Conservation (phyloP, 768 basidiomycete genomes). For the Piloderma croceum region DNA sequence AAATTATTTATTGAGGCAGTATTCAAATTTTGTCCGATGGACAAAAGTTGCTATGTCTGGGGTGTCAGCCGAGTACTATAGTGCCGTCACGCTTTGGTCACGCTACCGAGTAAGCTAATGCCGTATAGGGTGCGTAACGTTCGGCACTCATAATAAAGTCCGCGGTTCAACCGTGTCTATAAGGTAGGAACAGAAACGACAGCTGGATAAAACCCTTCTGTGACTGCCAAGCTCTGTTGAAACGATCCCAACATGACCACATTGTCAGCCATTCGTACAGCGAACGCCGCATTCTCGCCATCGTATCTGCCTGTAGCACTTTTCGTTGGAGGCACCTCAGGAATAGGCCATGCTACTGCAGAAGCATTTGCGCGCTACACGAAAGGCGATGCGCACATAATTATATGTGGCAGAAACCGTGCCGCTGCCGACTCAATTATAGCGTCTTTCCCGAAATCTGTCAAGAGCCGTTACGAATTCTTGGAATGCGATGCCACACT, state of each 20-base stretch:
- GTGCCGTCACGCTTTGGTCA: too few relatives aligned
- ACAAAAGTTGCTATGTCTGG: too few relatives aligned
- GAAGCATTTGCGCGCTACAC: slow-evolving; percentile 39
- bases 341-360: slow-evolving; percentile 37
- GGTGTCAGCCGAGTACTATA: too few relatives aligned
- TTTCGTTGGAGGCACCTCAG: slow-evolving; percentile 10
- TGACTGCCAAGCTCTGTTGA: too few relatives aligned
- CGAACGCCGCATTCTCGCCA: slow-evolving; percentile 10
- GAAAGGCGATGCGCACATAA: slow-evolving; percentile 44
- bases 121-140: too few relatives aligned
- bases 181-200: too few relatives aligned
- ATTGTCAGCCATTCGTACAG: slow-evolving; percentile 14
- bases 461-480: slow-evolving; percentile 35
- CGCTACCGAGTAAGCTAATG: too few relatives aligned
- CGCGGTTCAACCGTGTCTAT: too few relatives aligned
- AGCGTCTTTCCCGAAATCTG: slow-evolving; percentile 33
- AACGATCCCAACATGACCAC: slow-evolving; percentile 15
- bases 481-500: slow-evolving; percentile 48
- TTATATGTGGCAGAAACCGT: slow-evolving; percentile 48
- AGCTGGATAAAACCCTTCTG: too few relatives aligned
- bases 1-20: too few relatives aligned
- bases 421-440: slow-evolving; percentile 43
- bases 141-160: too few relatives aligned
- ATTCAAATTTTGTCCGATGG: too few relatives aligned
- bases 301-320: slow-evolving; percentile 6